phyloP scores from a whole-genome alignment of 2,329 filamentous ascomycete genomes.

The Catunica adiposa region DNA sequence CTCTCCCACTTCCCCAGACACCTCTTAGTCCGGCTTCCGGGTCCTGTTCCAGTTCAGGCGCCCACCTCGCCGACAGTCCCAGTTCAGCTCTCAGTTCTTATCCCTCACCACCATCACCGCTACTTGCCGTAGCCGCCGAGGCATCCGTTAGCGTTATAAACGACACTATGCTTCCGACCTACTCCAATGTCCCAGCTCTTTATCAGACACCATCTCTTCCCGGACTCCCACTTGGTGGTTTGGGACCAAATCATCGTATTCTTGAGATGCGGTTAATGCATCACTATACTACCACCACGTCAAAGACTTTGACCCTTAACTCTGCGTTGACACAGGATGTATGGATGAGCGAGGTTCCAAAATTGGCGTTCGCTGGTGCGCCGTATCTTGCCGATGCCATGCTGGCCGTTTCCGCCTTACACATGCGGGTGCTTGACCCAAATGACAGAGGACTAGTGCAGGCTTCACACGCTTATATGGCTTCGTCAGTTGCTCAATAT shows the following conservation, averaged over 20 bases:
- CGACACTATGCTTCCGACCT: conserved; percentile 12
- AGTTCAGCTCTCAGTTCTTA: not conserved
- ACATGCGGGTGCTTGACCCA: conserved; percentile 39
- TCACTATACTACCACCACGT: conserved; percentile 45
- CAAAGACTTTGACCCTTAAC: conserved; percentile 40
- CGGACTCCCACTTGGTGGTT: conserved; percentile 10
- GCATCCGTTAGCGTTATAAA: conserved; percentile 18
- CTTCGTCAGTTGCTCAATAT: conserved; percentile 45
- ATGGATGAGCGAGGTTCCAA: conserved; percentile 44
- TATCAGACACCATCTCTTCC: conserved; percentile 19
- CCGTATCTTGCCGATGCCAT: conserved; percentile 46
- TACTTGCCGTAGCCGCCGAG: conserved; percentile 9
- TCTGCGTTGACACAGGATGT: conserved; percentile 36
- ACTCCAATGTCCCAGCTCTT: conserved; percentile 20
- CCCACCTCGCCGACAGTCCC: not conserved
- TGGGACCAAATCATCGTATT: conserved; percentile 23
- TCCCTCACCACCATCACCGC: conserved; percentile 15
- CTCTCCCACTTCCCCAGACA: conserved; percentile 18
- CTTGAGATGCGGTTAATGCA: conserved; percentile 48
- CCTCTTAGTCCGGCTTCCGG: conserved; percentile 14
- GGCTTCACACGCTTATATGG: conserved; percentile 49
- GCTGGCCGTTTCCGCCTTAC: conserved; percentile 46
- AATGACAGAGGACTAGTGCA: conserved; percentile 43
- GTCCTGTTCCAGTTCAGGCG: conserved; percentile 5
- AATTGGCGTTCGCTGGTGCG: conserved; percentile 41